Evolutionary conservation across 768 basidiomycete genomes (phyloP).

Genomic region (Phlebiopsis flavidoalba): DNA sequence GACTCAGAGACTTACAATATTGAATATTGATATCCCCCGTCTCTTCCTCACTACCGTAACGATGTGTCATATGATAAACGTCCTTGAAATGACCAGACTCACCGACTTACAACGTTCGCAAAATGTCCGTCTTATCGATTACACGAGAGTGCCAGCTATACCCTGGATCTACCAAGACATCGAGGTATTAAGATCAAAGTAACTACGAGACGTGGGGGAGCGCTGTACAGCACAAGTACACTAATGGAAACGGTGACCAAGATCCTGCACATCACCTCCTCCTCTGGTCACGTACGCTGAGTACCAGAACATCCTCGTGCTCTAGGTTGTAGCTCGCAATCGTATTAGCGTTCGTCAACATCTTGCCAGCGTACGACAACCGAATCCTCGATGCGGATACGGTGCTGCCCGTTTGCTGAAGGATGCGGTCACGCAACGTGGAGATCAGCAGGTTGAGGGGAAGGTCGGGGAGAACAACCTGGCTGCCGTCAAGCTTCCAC

Average conservation of each 20-base stretch:
- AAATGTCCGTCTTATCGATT: no score
- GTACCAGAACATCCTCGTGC: slow-evolving; percentile 79
- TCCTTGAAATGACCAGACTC: no score
- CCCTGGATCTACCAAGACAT: no score
- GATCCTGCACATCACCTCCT: slow-evolving; percentile 41
- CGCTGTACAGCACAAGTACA: no score
- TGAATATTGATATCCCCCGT: no score
- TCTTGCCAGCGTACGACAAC: slow-evolving; percentile 74
- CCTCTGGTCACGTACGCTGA: slow-evolving; percentile 72
- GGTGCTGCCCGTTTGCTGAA: slow-evolving; percentile 72
- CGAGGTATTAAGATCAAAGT: no score
- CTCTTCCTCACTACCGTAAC: no score
- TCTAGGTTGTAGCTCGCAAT: slow-evolving; percentile 88
- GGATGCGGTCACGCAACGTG: slow-evolving; percentile 84
- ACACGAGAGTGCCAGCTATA: no score
- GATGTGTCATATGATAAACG: no score
- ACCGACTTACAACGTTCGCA: no score
- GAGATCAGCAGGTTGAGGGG: slow-evolving; percentile 83
- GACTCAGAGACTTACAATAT: no score
- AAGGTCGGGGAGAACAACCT: slow-evolving; percentile 75
- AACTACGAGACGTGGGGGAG: no score
- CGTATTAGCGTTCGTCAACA: slow-evolving; percentile 81
- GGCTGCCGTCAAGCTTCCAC: slow-evolving; percentile 85
- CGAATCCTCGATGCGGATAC: slow-evolving; percentile 77
- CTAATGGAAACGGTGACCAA: background rate